Evolutionary conservation across 2,329 filamentous ascomycete genomes (phyloP).

Genomic region (Colletotrichum liriopes): DNA sequence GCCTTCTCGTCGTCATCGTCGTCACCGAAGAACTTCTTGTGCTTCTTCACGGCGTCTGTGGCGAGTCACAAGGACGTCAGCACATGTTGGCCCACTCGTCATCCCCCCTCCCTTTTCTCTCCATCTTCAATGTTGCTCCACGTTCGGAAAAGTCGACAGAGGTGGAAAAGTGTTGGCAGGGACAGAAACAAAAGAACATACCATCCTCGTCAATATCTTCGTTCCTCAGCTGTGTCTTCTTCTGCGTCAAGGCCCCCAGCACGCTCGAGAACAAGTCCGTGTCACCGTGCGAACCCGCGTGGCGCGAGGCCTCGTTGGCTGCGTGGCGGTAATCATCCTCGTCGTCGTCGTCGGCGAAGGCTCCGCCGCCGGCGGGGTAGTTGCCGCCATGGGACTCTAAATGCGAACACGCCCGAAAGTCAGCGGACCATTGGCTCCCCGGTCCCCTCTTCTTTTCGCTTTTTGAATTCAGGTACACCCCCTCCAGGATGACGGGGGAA

Average conservation of each 20-base stretch:
- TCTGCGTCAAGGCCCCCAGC: conserved; percentile 63
- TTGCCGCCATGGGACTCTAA: conserved; percentile 52
- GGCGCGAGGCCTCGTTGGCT: conserved; percentile 63
- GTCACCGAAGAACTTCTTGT: conserved; percentile 80
- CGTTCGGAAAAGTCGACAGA: background rate
- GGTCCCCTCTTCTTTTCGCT: background rate
- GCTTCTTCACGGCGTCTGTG: conserved; percentile 78
- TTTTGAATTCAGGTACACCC: background rate
- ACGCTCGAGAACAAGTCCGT: conserved; percentile 65
- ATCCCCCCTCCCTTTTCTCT: background rate
- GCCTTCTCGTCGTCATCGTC: conserved; percentile 63
- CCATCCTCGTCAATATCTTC: conserved; percentile 67
- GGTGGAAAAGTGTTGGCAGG: background rate
- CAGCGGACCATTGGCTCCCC: background rate
- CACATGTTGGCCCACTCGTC: background rate
- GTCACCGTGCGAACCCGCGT: conserved; percentile 63
- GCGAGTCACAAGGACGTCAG: conserved; percentile 33
- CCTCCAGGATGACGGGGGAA: background rate
- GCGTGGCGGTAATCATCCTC: conserved; percentile 66
- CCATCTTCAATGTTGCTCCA: too few relatives aligned
- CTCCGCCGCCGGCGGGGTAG: conserved; percentile 53
- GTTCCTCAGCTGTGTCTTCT: conserved; percentile 63
- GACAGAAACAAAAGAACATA: conserved; percentile 47
- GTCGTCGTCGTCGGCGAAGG: conserved; percentile 57
- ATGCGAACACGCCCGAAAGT: background rate